Conservation (phyloP, 331 rosid species). For the Malus hybrid region DNA sequence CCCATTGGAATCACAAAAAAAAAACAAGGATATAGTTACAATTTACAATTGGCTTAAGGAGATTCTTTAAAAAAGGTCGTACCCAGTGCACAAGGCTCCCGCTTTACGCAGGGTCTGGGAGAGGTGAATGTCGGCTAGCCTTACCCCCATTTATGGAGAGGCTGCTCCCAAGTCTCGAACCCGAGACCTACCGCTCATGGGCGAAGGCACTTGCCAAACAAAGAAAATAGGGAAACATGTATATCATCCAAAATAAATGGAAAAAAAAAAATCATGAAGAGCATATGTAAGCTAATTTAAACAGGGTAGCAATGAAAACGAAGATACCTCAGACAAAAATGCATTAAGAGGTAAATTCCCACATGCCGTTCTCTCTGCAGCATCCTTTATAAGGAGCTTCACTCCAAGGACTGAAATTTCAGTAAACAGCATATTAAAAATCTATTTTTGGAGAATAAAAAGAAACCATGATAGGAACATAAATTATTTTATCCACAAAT, state of each 20-base stretch:
- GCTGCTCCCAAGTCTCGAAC: too few species aligned
- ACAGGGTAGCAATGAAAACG: not conserved
- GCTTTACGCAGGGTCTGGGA: too few species aligned
- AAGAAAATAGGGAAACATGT: not conserved
- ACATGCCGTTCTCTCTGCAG: conserved; percentile 56
- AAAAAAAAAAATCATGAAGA: not conserved
- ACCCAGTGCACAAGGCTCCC: too few species aligned
- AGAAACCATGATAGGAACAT: conserved; percentile 6
- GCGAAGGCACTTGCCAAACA: not conserved
- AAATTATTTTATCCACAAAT: not conserved
- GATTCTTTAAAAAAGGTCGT: not conserved
- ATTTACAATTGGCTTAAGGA: conserved; percentile 5
- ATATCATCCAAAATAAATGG: not conserved
- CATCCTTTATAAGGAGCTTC: conserved; percentile 61
- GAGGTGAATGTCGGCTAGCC: too few species aligned
- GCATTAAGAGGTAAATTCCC: conserved; percentile 73
- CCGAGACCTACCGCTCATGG: too few species aligned
- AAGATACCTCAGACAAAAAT: conserved; percentile 50
- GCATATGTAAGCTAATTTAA: not conserved
- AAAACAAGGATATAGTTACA: conserved; percentile 16
- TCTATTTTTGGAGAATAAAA: conserved; percentile 10
- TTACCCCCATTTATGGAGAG: too few species aligned
- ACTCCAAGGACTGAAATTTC: conserved; percentile 70
- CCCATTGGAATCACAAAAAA: conserved; percentile 60
- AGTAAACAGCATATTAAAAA: conserved; percentile 26